Evolutionary conservation across 768 basidiomycete genomes (phyloP).

Genomic region (Rhizopogon rudus): DNA sequence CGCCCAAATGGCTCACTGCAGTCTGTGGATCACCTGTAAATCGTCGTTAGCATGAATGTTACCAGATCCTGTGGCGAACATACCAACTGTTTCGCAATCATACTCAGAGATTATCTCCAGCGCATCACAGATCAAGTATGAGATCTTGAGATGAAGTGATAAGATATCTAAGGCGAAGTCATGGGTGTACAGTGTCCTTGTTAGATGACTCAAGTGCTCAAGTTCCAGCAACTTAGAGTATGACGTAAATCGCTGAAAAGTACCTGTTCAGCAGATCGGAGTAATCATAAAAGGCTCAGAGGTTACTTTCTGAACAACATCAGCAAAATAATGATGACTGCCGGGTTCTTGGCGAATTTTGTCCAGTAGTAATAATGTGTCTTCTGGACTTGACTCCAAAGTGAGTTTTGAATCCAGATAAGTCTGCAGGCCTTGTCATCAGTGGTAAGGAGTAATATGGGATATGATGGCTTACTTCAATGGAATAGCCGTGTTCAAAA

Average conservation of each 20-base stretch:
- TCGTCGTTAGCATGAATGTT: not conserved
- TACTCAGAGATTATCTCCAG: slow-evolving; percentile 63
- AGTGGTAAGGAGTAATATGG: not conserved
- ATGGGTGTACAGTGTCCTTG: slow-evolving; percentile 56
- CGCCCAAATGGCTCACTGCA: slow-evolving; percentile 71
- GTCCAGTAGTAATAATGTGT: slow-evolving; percentile 28
- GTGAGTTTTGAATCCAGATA: slow-evolving; percentile 58
- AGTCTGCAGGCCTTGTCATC: slow-evolving; percentile 11
- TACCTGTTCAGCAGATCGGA: slow-evolving; percentile 1
- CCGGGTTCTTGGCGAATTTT: slow-evolving; percentile 51
- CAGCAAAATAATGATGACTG: slow-evolving; percentile 55
- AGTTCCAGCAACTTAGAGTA: slow-evolving; percentile 53
- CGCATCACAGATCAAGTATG: slow-evolving; percentile 58
- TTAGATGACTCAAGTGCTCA: slow-evolving; percentile 67
- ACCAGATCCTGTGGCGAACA: not conserved
- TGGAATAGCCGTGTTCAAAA: slow-evolving; percentile 51
- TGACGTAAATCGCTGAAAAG: slow-evolving; percentile 51
- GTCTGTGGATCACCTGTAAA: slow-evolving; percentile 75
- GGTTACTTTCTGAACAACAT: slow-evolving; percentile 50
- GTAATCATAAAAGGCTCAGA: not conserved
- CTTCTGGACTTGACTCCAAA: slow-evolving; percentile 40
- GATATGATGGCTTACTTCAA: slow-evolving; percentile 38
- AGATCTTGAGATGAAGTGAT: slow-evolving; percentile 60
- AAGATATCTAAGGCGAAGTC: slow-evolving; percentile 63
- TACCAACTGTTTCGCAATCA: slow-evolving; percentile 76